Base-by-base conservation (phyloP, 805 yeast genomes). In the Saturnispora zaruensis region DNA sequence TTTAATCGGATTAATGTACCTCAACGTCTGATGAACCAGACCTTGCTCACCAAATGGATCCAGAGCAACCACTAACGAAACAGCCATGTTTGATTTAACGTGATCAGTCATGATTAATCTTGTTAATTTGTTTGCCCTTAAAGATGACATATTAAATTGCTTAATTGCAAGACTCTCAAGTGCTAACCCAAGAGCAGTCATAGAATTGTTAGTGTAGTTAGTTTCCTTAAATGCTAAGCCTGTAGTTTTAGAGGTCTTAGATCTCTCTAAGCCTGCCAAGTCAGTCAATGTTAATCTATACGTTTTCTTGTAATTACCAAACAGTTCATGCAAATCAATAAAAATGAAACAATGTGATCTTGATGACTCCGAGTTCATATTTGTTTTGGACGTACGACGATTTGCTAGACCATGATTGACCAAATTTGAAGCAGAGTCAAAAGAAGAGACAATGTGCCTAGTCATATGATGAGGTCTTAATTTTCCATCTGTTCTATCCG, bases 331-430 rank as follows among this genome's bases (percentile, higher is more conserved):
- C 36, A 56, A 36, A 40, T 56, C 50, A 16, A 77, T 65, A 48
- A 71, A 68, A 3, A 73, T 63, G 55, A 78, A 74, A n/a, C 77
- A 69, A 55, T 77, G 82, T 1, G 81, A 76, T 53, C 81, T 67
- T 7, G 79, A 72, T 5, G 79, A 73, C 6, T 62, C 63, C 7
- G 55, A 53, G 55, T 77, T 76, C 50, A 73, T 59, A 38, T 65
- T 70, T 0, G 81, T 78, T 4, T 73, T 53, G 30, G 70, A 66
- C 4, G 74, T 69, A 45, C 76, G 65, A 45, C 71, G 56, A 34
- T 51, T 59, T 24, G 59, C 55, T 21, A 71, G 61, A 6, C 76
- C 77, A 41, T 62, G 59, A 16, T 66, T 65, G n/a, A 78, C 52
- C 2, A 71, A 60, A 3, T 61, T 51, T 48, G 58, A 59, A 0